Evolutionary conservation across 768 basidiomycete genomes (phyloP), one percentile per base, ranked within the genome.

Genomic region (Mycena leptocephala): DNA sequence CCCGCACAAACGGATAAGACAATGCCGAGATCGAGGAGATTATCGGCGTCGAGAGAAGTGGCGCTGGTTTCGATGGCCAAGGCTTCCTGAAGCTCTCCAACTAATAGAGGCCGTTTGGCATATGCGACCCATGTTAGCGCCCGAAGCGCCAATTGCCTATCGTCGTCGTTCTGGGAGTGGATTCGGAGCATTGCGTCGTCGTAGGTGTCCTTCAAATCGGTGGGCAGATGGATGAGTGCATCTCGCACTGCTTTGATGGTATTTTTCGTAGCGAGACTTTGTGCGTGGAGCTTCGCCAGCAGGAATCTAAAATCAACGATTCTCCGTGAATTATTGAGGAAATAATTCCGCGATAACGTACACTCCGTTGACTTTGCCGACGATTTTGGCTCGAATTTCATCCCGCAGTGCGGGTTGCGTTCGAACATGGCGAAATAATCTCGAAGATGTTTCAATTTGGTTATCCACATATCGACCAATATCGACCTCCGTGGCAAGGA

Each of bases 231-330:
- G 22, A 24, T 37, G 24, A 63, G 61, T 14, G 61, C 39, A 39
- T 63, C 61, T 51, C 48, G 48, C 48, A 51, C 63, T 32, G 63
- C 63, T 32, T 46, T 64, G 41, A 64, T 48, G 28, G 63, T 64
- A 32, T 46, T 64, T 24, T 64, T 64, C 18, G 63, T 64, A 7
- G 30, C 41, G 20, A 64, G 63, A 32, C 22, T 24, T 64, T 64
- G 22, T 24, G 22, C 3, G 41, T 46, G 63, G 16, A 64, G 63
- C 28, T 64, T 64, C 8, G 63, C 63, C 14, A 64, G 63, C 63
- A 64, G 46, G 30, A 64, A 64, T 16, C 63, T 64, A 20, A 37
- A 62, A 39, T 39, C 48, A 51, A 51, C 13, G 48, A 51, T 22
- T 51, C 48, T 51, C 48, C n/a, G 48, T 51, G 24, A 51, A 24